These are phyloP conservation scores for Berberis thunbergii DNA, from an alignment of 164 flowering plant genomes.

Conservation along the genomic window DNA sequence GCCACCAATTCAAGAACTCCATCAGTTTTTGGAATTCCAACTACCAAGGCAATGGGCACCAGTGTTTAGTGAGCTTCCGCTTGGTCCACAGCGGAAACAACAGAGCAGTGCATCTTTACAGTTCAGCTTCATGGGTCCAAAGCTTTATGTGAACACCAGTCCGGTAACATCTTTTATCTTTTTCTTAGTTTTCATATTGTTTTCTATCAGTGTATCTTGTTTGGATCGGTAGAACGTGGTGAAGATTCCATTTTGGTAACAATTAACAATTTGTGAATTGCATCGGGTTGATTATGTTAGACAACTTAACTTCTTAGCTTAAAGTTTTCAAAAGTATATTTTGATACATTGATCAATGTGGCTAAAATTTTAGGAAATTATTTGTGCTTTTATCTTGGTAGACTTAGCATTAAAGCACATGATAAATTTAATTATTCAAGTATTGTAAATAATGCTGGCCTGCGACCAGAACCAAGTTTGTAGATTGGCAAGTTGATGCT, in stretches of 20 bases:
- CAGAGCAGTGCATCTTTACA: constrained; percentile 49
- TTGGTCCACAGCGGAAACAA: constrained; percentile 79
- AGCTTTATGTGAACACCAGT: constrained; percentile 68
- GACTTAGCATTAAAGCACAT: no score
- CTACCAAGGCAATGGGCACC: constrained; percentile 98
- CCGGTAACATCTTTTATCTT: constrained; percentile 35
- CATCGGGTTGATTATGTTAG: neutral
- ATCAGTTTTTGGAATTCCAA: constrained; percentile 91
- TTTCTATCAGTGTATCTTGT: neutral
- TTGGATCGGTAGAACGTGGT: neutral
- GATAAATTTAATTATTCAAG: no score
- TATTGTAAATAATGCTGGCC: no score
- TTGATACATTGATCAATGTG: no score
- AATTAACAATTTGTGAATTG: neutral
- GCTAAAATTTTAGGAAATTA: no score
- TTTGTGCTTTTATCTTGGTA: no score
- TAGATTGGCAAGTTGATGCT: no score
- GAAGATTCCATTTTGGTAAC: neutral
- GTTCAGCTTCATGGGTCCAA: constrained; percentile 87
- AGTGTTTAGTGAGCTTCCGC: constrained; percentile 84
- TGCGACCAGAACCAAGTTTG: no score
- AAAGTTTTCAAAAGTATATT: no score
- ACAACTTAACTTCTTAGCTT: neutral
- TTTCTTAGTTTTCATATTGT: neutral
- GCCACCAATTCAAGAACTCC: constrained; percentile 88